A percentile compares a stretch with the other conserved stretches of the same genome.
Conservation (phyloP, 225 moss, liverwort and hornwort species). For the Anthoceros angustus region DNA sequence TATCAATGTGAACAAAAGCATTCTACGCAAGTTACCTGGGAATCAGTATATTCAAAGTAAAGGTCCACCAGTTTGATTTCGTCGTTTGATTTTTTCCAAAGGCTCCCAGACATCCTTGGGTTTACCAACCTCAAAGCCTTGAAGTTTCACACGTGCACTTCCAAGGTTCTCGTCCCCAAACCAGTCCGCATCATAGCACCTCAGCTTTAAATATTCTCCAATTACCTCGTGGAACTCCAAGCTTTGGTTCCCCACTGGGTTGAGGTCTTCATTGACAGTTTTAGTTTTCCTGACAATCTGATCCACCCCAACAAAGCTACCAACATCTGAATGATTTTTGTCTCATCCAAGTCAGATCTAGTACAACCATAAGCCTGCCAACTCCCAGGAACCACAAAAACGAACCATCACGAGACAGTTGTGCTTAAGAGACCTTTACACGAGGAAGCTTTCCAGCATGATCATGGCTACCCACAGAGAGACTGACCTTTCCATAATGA, state of each 20-base stretch:
- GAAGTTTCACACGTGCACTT: slow-evolving; percentile 88
- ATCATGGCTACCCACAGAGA: neutral
- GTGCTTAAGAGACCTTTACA: too few relatives aligned
- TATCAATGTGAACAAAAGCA: neutral
- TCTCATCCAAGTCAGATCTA: neutral
- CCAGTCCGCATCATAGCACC: slow-evolving; percentile 92
- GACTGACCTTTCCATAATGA: slow-evolving; percentile 78
- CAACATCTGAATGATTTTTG: neutral
- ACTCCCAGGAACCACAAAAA: too few relatives aligned
- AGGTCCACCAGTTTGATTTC: slow-evolving; percentile 59
- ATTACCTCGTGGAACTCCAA: slow-evolving; percentile 76
- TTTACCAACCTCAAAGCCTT: slow-evolving; percentile 66
- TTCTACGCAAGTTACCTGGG: slow-evolving; percentile 33
- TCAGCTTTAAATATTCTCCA: slow-evolving; percentile 90
- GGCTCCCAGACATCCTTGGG: slow-evolving; percentile 89
- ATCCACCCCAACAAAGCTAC: slow-evolving; percentile 5
- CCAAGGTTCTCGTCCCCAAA: slow-evolving; percentile 96
- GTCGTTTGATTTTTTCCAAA: slow-evolving; percentile 83
- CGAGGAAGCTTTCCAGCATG: neutral
- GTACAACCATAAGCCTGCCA: neutral
- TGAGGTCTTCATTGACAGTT: slow-evolving; percentile 82
- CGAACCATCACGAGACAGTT: too few relatives aligned
- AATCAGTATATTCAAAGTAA: slow-evolving; percentile 40
- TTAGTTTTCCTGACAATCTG: slow-evolving; percentile 90
- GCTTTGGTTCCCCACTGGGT: slow-evolving; percentile 75